Evolutionary conservation across 1,284 basidiomycete species (phyloP).

Genomic region (Ceratobasidium sp.): DNA sequence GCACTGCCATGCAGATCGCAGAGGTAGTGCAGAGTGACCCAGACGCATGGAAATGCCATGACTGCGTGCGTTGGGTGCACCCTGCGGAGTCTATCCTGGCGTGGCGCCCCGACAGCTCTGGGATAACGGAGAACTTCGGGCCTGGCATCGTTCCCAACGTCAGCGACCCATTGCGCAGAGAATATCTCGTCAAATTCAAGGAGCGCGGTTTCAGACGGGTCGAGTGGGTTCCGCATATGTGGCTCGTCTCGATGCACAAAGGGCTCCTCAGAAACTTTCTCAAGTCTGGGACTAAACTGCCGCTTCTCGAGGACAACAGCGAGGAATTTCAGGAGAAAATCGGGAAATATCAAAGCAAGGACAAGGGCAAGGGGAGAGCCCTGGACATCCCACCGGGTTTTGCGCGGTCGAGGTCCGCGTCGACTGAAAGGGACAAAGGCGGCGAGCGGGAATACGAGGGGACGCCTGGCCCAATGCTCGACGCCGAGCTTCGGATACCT

Average conservation of each 20-base stretch:
- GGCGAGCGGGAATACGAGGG: constrained; percentile 51
- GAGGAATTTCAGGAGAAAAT: constrained; percentile 42
- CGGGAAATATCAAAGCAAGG: not conserved
- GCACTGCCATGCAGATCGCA: constrained; percentile 62
- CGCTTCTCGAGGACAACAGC: constrained; percentile 41
- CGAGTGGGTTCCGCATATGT: constrained; percentile 91
- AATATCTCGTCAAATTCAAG: constrained; percentile 91
- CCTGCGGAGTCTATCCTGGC: constrained; percentile 88
- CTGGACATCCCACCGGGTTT: constrained; percentile 20
- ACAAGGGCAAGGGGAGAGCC: constrained; percentile 21
- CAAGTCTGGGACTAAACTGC: constrained; percentile 62
- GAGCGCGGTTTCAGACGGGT: constrained; percentile 77
- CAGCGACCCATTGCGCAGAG: constrained; percentile 75
- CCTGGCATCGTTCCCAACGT: constrained; percentile 62
- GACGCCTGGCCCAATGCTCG: constrained; percentile 57
- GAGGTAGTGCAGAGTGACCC: constrained; percentile 66
- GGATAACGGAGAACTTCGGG: constrained; percentile 64
- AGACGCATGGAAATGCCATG: constrained; percentile 76
- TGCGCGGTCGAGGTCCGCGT: constrained; percentile 25
- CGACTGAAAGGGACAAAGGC: constrained; percentile 50
- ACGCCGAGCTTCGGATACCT: constrained; percentile 79
- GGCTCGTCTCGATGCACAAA: constrained; percentile 73
- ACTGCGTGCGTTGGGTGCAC: constrained; percentile 80
- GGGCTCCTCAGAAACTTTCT: constrained; percentile 82
- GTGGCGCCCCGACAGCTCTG: constrained; percentile 82